A percentile compares a stretch with the other conserved stretches of the same genome.
Evolutionary conservation across 2,329 filamentous ascomycete genomes (phyloP).

Genomic region (Talaromyces funiculosus): DNA sequence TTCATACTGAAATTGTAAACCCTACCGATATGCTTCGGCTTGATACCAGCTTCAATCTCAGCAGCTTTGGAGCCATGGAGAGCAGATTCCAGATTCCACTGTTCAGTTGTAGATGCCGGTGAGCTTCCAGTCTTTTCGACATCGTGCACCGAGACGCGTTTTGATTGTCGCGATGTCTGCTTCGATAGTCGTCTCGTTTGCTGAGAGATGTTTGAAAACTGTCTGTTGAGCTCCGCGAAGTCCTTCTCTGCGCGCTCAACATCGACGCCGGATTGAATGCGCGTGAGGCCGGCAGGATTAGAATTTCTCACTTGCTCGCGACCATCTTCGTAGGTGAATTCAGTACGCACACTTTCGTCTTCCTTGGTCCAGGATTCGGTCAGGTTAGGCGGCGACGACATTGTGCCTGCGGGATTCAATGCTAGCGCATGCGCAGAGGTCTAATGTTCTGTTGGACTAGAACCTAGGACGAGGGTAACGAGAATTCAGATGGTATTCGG

Average conservation of each 20-base stretch:
- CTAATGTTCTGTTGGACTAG: not conserved
- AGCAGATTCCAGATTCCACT: constrained; percentile 70
- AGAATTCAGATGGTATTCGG: not conserved
- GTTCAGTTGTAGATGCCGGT: constrained; percentile 43
- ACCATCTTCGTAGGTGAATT: constrained; percentile 9
- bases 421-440: not conserved
- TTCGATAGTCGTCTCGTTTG: constrained; percentile 32
- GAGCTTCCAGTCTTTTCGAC: constrained; percentile 52
- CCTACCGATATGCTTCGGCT: constrained; percentile 65
- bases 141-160: constrained; percentile 37
- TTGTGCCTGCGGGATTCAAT: not conserved
- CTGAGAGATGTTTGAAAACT: constrained; percentile 36
- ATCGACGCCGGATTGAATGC: constrained; percentile 36
- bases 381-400: not conserved
- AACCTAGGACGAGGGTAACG: not conserved
- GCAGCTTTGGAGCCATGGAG: constrained; percentile 66
- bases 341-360: not conserved
- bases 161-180: constrained; percentile 26
- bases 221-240: constrained; percentile 35
- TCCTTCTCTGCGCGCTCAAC: constrained; percentile 44
- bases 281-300: constrained; percentile 19
- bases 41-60: constrained; percentile 71
- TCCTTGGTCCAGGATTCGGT: constrained; percentile 7
- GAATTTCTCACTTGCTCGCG: constrained; percentile 12
- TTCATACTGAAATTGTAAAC: not conserved